phyloP scores from a whole-genome alignment of 257 asterid species.

The Misopates orontium region DNA sequence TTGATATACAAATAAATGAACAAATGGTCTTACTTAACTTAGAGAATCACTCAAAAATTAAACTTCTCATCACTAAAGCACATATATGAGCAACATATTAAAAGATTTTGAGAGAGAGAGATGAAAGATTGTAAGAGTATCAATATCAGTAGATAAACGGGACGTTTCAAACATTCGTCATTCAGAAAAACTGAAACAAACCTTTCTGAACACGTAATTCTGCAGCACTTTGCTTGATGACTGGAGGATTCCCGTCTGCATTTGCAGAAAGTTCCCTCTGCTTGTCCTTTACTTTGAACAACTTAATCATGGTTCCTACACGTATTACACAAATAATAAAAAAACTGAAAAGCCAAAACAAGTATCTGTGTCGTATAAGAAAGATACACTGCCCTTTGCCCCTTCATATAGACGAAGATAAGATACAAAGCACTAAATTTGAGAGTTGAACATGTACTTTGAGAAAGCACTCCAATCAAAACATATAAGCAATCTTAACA shows the following conservation, averaged over 20 bases:
- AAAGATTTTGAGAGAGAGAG: neutral
- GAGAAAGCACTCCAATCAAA: constrained; percentile 17
- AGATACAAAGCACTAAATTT: constrained; percentile 1
- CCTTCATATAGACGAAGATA: constrained; percentile 14
- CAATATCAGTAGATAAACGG: neutral
- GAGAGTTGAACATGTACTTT: constrained; percentile 3
- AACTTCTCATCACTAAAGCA: neutral
- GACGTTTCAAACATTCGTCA: constrained; percentile 11
- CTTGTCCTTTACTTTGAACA: constrained; percentile 89
- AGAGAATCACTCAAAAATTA: constrained; percentile 13
- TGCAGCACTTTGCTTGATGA: constrained; percentile 92
- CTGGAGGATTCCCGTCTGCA: constrained; percentile 82
- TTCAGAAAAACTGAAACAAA: constrained; percentile 17
- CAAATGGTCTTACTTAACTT: neutral
- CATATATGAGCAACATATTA: constrained; percentile 7
- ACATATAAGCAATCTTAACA: constrained; percentile 12
- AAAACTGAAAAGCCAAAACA: constrained; percentile 2
- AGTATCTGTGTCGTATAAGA: neutral
- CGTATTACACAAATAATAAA: constrained; percentile 9
- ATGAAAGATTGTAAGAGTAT: neutral
- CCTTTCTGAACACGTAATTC: constrained; percentile 88
- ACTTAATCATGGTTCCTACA: constrained; percentile 78
- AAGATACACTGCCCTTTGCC: neutral
- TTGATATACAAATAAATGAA: neutral
- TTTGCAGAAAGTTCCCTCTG: constrained; percentile 93